Base-by-base conservation (phyloP, 1,284 basidiomycete genomes). In the Fomitopsis schrenkii region DNA sequence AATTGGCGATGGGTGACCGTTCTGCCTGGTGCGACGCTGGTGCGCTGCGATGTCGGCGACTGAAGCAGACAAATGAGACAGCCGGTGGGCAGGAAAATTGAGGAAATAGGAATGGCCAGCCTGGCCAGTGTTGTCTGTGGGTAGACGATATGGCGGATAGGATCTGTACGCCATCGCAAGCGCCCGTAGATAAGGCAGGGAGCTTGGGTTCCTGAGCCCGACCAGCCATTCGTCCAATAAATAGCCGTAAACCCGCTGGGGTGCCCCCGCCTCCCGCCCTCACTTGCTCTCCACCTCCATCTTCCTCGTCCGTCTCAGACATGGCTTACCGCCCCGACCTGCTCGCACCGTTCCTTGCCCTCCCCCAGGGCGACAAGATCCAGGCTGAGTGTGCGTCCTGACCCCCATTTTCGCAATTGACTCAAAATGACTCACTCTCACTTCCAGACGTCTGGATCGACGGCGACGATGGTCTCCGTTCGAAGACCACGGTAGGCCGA, bases 401-500 rank as follows among this genome's bases (percentile, higher is more conserved):
- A 40, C 6, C n/a, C n/a, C n/a, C n/a, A n/a, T n/a, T n/a, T n/a
- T n/a, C n/a, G 28, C 26, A 50, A 40, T 28, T 46, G 54, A 30
- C 40, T 63, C 59, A 60, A 58, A 61, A 46, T 66, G 59, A 64
- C 70, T 74, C 65, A 69, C 68, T 59, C 66, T 65, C 63, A 62
- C 60, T 61, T 63, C 59, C 76, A 95, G 93, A 97, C 78, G 91
- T 97, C 78, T 97, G 95, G 95, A 89, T 97, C 74, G 95, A 97
- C 75, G 94, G 94, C 67, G 91, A 96, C 75, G 84, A 85, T 67
- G 95, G 93, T 68, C 85, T 97, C 67, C 93, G 95, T 75, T 95
- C 88, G 70, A 98, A 98, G 84, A 97, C 95, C 66, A 97, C 91
- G 58, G 91, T 91, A 61, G 54, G 84, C 78, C 44, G n/a, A 35